Conservation (phyloP, 2,329 filamentous ascomycete genomes). For the Botryotinia convoluta region DNA sequence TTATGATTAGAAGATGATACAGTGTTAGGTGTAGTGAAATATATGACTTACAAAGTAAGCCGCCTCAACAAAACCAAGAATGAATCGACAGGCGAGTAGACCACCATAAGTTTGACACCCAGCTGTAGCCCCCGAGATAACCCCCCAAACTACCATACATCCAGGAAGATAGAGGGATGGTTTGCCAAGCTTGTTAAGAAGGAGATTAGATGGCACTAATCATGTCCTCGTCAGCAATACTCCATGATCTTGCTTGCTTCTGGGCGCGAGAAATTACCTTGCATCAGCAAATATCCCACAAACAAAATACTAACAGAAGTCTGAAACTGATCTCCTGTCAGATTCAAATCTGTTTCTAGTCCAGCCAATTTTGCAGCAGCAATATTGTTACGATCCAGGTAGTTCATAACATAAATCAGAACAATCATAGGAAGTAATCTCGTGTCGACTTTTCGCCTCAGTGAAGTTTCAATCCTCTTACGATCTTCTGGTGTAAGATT, state of each 20-base stretch:
- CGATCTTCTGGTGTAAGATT: constrained; percentile 52
- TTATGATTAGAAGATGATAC: neutral
- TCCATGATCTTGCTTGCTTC: neutral
- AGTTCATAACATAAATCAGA: constrained; percentile 70
- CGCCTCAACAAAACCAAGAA: constrained; percentile 54
- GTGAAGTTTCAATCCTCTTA: constrained; percentile 49
- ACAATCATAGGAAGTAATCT: constrained; percentile 65
- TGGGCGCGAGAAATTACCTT: constrained; percentile 27
- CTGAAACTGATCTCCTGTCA: constrained; percentile 45
- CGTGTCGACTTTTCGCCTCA: constrained; percentile 64
- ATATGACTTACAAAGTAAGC: constrained; percentile 48
- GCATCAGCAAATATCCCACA: constrained; percentile 42
- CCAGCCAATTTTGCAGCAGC: constrained; percentile 53
- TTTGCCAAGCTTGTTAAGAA: constrained; percentile 49
- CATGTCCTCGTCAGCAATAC: neutral
- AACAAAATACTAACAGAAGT: constrained; percentile 44
- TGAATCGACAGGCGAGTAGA: constrained; percentile 47
- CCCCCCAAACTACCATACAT: constrained; percentile 50
- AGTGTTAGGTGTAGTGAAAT: neutral
- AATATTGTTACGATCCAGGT: constrained; percentile 59
- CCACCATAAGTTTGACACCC: constrained; percentile 47
- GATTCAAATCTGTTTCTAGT: constrained; percentile 44
- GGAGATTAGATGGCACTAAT: constrained; percentile 47
- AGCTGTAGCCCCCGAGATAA: constrained; percentile 49
- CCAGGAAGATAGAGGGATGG: constrained; percentile 51